Percentiles rank a stretch among this genome's conserved stretches.
Evolutionary conservation across 805 yeast species (phyloP).

Genomic region (Candida odintsovae): DNA sequence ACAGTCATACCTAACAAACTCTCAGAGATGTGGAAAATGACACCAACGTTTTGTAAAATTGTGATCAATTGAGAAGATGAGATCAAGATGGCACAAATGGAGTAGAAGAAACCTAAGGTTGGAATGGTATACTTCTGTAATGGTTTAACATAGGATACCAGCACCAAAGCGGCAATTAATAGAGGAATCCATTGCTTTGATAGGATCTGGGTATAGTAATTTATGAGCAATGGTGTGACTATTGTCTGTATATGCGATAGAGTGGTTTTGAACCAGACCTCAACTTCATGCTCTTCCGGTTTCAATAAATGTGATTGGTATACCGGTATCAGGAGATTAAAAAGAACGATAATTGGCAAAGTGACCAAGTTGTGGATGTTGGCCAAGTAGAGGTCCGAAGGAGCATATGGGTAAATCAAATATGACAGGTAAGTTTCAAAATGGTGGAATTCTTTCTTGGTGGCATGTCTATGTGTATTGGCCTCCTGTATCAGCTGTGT

Average conservation of each 20-base stretch:
- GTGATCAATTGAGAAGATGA: constrained; percentile 69
- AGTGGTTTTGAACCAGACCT: neutral
- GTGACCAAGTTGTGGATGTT: neutral
- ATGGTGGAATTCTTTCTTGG: neutral
- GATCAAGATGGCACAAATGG: constrained; percentile 63
- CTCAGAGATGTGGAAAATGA: constrained; percentile 57
- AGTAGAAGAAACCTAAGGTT: constrained; percentile 54
- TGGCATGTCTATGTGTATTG: no score
- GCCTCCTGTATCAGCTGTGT: neutral
- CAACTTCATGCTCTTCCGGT: neutral
- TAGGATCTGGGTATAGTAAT: neutral
- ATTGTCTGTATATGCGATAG: neutral
- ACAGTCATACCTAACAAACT: constrained; percentile 82
- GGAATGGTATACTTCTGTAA: constrained; percentile 21
- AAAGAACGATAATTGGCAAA: constrained; percentile 2
- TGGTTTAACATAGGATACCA: neutral
- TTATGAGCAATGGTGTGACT: constrained; percentile 1
- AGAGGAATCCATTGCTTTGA: neutral
- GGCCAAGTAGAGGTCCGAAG: neutral
- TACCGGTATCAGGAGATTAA: constrained; percentile 4
- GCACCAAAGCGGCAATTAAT: neutral
- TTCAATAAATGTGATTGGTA: neutral
- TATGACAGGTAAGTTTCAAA: neutral
- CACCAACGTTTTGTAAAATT: constrained; percentile 55
- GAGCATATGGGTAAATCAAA: neutral